These are phyloP conservation scores for Boehmeria nivea DNA, from an alignment of 306 rosid genomes.

Conservation along the genomic window DNA sequence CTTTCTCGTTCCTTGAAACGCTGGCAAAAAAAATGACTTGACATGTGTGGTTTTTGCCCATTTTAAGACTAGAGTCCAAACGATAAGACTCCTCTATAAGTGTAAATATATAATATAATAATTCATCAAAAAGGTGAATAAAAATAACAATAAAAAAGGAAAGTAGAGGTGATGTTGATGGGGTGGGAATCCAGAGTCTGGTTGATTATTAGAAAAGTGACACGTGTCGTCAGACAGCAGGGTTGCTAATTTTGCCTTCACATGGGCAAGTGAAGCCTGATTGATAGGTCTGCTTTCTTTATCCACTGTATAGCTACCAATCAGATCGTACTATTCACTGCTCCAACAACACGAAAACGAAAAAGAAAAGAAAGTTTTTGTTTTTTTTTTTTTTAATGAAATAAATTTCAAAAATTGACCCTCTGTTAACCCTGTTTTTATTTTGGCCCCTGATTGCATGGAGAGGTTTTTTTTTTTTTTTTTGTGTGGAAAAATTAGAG, in stretches of 20 bases:
- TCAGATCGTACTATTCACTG: background rate
- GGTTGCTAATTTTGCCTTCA: background rate
- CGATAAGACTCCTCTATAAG: background rate
- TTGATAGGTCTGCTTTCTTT: background rate
- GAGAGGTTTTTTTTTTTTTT: too few relatives aligned
- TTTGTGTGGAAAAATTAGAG: too few relatives aligned
- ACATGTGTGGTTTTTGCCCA: background rate
- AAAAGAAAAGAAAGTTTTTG: background rate
- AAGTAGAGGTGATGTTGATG: background rate
- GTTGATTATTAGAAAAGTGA: background rate
- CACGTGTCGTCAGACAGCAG: background rate
- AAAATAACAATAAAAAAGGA: background rate
- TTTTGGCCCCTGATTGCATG: too few relatives aligned
- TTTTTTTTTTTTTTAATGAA: background rate
- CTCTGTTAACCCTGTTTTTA: too few relatives aligned
- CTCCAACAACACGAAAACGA: background rate
- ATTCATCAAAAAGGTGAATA: background rate
- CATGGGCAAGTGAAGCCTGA: conserved; percentile 3
- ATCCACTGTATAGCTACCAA: background rate
- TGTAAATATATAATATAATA: background rate
- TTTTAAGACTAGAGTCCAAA: conserved; percentile 1
- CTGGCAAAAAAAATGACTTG: conserved; percentile 4
- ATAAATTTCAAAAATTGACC: background rate
- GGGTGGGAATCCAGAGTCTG: background rate
- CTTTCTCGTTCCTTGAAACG: background rate